Percentiles rank a stretch among this genome's conserved stretches.
Conservation (phyloP, 2,329 filamentous ascomycete species). For the Apiospora phragmitis region DNA sequence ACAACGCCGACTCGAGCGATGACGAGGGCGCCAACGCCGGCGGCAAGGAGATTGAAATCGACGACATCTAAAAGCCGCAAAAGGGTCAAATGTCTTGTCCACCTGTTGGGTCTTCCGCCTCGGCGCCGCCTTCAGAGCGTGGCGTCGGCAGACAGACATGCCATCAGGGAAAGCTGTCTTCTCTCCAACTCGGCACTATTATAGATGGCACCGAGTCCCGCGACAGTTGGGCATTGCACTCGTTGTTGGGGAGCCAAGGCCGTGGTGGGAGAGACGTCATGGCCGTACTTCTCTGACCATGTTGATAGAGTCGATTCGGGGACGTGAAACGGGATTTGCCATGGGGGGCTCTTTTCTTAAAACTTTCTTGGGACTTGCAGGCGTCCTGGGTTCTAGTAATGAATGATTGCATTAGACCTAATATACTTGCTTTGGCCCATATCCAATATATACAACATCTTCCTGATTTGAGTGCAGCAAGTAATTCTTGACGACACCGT, state of each 20-base stretch:
- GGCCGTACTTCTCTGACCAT: conserved; percentile 33
- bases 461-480: not conserved
- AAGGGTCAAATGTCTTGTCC: conserved; percentile 14
- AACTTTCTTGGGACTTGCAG: conserved; percentile 1
- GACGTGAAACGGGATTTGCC: not conserved
- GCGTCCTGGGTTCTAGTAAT: conserved; percentile 2
- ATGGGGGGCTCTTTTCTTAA: not conserved
- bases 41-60: conserved; percentile 80
- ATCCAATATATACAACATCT: not conserved
- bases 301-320: not conserved
- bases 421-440: conserved; percentile 8
- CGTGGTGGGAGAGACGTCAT: conserved; percentile 66
- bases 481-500: not conserved
- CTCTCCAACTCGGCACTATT: conserved; percentile 38
- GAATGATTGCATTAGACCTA: conserved; percentile 6
- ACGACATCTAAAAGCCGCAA: conserved; percentile 73
- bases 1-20: conserved; percentile 65
- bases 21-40: conserved; percentile 55
- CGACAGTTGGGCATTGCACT: conserved; percentile 46
- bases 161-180: conserved; percentile 53
- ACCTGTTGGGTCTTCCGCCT: conserved; percentile 12
- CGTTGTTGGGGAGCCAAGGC: conserved; percentile 28
- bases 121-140: not conserved
- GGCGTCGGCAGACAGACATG: not conserved
- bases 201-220: conserved; percentile 31